Percentiles rank a stretch among this genome's conserved stretches.
phyloP scores from a whole-genome alignment of 2,329 filamentous ascomycete species.

The Thielaviopsis populi region DNA sequence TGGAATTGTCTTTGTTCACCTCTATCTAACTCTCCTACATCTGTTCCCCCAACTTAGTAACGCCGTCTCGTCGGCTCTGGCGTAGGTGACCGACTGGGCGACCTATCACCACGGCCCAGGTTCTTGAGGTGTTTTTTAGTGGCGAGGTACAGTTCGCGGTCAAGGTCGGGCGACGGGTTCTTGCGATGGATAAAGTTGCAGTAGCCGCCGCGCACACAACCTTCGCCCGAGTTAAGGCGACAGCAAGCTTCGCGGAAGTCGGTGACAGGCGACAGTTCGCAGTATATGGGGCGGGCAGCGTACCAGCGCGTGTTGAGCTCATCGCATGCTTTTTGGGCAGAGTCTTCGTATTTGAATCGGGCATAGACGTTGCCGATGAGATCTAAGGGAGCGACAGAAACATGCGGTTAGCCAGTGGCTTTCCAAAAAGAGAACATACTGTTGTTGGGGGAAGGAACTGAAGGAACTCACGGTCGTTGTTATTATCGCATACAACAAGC shows the following conservation, averaged over 20 bases:
- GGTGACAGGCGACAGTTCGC: constrained; percentile 89
- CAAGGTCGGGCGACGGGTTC: constrained; percentile 78
- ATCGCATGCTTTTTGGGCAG: constrained; percentile 84
- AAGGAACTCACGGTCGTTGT: constrained; percentile 71
- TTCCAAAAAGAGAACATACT: background rate
- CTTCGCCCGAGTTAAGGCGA: constrained; percentile 83
- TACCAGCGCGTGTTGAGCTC: constrained; percentile 93
- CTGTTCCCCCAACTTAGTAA: constrained; percentile 31
- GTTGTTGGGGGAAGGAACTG: constrained; percentile 25
- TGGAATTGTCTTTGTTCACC: too few species aligned
- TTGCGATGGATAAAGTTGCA: constrained; percentile 99
- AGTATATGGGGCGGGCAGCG: constrained; percentile 91
- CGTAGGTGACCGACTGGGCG: constrained; percentile 65
- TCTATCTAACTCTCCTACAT: too few species aligned
- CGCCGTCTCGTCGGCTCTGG: constrained; percentile 68
- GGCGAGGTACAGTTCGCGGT: constrained; percentile 68
- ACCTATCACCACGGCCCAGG: constrained; percentile 71
- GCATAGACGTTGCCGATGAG: constrained; percentile 98
- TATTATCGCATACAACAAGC: constrained; percentile 97
- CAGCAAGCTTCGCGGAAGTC: constrained; percentile 98
- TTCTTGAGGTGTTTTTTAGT: constrained; percentile 95
- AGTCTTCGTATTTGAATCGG: constrained; percentile 99
- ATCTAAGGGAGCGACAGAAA: constrained; percentile 35
- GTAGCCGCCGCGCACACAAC: constrained; percentile 89
- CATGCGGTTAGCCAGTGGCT: constrained; percentile 20